Conservation (phyloP, 805 yeast species). For the Ogataea paradorogensis region DNA sequence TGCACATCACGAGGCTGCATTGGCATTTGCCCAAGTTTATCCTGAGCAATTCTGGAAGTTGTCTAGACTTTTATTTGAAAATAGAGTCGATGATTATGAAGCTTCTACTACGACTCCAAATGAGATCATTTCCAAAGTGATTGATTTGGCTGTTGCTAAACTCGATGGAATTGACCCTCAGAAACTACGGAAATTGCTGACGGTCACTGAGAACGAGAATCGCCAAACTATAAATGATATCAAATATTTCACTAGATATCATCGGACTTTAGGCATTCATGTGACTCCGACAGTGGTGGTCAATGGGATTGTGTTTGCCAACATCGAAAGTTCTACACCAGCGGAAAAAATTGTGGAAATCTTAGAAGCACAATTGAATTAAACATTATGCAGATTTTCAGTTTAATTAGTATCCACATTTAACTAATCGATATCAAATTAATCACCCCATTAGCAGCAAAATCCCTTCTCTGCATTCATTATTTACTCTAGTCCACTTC, state of each 20-base stretch:
- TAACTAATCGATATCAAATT: too few relatives aligned
- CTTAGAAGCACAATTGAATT: constrained; percentile 28
- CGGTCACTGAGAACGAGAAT: constrained; percentile 31
- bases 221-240: constrained; percentile 52
- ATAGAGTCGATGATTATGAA: constrained; percentile 62
- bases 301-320: constrained; percentile 59
- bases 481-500: too few relatives aligned
- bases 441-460: too few relatives aligned
- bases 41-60: constrained; percentile 58
- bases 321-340: constrained; percentile 62
- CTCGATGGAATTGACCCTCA: constrained; percentile 35
- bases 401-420: too few relatives aligned
- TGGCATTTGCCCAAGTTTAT: constrained; percentile 61
- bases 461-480: too few relatives aligned
- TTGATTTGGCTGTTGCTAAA: constrained; percentile 42
- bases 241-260: constrained; percentile 70
- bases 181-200: constrained; percentile 32
- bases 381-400: not conserved
- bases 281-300: constrained; percentile 79
- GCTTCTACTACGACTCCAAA: constrained; percentile 52
- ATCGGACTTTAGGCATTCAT: constrained; percentile 76
- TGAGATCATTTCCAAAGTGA: constrained; percentile 52
- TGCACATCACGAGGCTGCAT: constrained; percentile 63
- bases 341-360: constrained; percentile 42
- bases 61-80: constrained; percentile 53